These are phyloP conservation scores for Asterionellopsis glacialis DNA, from an alignment of 108 stramenopile genomes.

Conservation along the genomic window DNA sequence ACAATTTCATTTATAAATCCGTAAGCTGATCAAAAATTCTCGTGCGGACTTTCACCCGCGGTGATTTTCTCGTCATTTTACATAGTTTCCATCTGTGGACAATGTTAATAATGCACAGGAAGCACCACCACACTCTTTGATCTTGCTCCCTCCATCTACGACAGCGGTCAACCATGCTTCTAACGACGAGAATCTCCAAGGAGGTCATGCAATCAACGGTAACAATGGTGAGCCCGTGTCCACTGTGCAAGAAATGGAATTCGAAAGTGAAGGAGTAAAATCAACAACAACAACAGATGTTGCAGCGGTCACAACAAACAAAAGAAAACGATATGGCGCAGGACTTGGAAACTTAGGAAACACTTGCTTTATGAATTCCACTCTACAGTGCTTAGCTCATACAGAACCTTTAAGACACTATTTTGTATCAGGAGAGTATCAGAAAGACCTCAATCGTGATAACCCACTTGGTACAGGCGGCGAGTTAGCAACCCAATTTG, in stretches of 20 bases:
- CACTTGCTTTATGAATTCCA: slow-evolving; percentile 83
- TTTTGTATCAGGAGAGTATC: slow-evolving; percentile 78
- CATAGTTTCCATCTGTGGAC: not conserved
- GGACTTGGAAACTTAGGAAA: slow-evolving; percentile 93
- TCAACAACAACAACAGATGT: not conserved
- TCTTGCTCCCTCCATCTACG: slow-evolving; percentile 28
- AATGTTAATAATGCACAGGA: not conserved
- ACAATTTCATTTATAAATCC: not conserved
- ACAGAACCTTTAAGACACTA: slow-evolving; percentile 74
- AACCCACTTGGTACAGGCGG: slow-evolving; percentile 94
- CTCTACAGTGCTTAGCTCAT: slow-evolving; percentile 84
- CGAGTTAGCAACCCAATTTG: slow-evolving; percentile 88
- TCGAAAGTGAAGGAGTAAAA: not conserved
- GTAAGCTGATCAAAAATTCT: not conserved
- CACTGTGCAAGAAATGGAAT: not conserved
- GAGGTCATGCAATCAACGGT: slow-evolving; percentile 1
- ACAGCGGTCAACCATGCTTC: slow-evolving; percentile 4
- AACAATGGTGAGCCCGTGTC: no score
- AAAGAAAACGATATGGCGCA: slow-evolving; percentile 43
- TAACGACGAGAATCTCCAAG: not conserved
- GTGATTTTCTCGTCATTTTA: no score
- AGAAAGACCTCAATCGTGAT: slow-evolving; percentile 79
- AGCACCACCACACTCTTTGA: not conserved
- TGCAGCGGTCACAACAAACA: slow-evolving; percentile 5
- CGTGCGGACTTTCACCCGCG: not conserved